These are phyloP conservation scores for Aspergillus transmontanensis DNA, from an alignment of 2,329 filamentous ascomycete species.

Conservation along the genomic window DNA sequence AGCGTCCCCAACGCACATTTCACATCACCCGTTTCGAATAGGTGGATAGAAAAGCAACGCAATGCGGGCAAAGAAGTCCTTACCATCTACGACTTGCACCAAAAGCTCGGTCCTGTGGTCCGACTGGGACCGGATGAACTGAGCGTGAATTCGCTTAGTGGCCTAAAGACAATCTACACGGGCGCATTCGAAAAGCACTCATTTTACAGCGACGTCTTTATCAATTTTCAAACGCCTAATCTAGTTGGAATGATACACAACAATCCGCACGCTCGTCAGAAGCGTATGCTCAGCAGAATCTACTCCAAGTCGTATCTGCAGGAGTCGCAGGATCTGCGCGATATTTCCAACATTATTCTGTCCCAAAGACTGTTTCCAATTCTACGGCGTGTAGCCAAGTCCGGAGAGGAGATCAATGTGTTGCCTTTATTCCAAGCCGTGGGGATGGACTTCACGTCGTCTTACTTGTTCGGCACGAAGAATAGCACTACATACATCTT, in stretches of 20 bases:
- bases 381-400: constrained; percentile 30
- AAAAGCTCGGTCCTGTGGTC: constrained; percentile 58
- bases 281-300: constrained; percentile 71
- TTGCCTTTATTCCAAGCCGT: constrained; percentile 64
- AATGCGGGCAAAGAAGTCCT: constrained; percentile 59
- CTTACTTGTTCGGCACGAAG: constrained; percentile 67
- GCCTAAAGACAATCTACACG: constrained; percentile 62
- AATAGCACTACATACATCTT: constrained; percentile 61
- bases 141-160: constrained; percentile 64
- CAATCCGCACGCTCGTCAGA: constrained; percentile 65
- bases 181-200: constrained; percentile 69
- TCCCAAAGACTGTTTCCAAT: constrained; percentile 61
- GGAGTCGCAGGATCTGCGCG: constrained; percentile 55
- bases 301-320: constrained; percentile 74
- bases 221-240: constrained; percentile 63
- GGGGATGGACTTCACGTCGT: constrained; percentile 72
- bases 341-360: constrained; percentile 58
- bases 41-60: constrained; percentile 65
- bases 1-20: constrained; percentile 67
- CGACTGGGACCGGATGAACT: constrained; percentile 65
- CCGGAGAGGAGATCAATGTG: constrained; percentile 47
- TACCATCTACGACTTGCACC: constrained; percentile 59
- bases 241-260: constrained; percentile 67
- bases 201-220: constrained; percentile 67
- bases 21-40: constrained; percentile 58